Evolutionary conservation across 441 rosid species (phyloP).

Genomic region (Pelargonium cotyledonis): DNA sequence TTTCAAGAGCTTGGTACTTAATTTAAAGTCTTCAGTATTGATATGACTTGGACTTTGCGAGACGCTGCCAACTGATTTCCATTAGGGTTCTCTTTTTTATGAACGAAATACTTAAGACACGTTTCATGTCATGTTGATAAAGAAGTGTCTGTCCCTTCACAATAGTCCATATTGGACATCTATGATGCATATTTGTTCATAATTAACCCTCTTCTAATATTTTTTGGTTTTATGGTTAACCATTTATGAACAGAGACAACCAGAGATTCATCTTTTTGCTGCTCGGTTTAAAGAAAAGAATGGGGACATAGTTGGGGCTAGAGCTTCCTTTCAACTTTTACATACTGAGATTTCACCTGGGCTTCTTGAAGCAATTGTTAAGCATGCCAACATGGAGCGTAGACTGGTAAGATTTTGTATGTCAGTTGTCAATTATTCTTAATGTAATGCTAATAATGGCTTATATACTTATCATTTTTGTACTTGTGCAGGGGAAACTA

Average conservation of each 20-base stretch:
- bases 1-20: too few relatives aligned
- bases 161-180: background rate
- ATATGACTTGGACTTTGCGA: too few relatives aligned
- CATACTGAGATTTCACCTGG: slow-evolving; percentile 90
- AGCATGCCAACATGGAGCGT: slow-evolving; percentile 93
- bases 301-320: slow-evolving; percentile 75
- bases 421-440: too few relatives aligned
- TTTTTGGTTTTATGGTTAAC: background rate
- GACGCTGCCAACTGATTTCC: background rate
- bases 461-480: background rate
- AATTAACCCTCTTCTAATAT: background rate
- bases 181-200: background rate
- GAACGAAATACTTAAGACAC: background rate
- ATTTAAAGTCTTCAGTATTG: too few relatives aligned
- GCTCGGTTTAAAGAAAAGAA: slow-evolving; percentile 87
- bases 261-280: slow-evolving; percentile 87
- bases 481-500: slow-evolving; percentile 62
- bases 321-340: slow-evolving; percentile 77
- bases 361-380: slow-evolving; percentile 84
- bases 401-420: slow-evolving; percentile 48
- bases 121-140: background rate
- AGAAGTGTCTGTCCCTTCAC: background rate
- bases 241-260: slow-evolving; percentile 59
- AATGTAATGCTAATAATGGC: too few relatives aligned
- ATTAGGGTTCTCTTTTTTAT: background rate